Evolutionary conservation across 257 asterid genomes (phyloP), one percentile per base, ranked within the genome.

Genomic region (Rauvolfia tetraphylla): DNA sequence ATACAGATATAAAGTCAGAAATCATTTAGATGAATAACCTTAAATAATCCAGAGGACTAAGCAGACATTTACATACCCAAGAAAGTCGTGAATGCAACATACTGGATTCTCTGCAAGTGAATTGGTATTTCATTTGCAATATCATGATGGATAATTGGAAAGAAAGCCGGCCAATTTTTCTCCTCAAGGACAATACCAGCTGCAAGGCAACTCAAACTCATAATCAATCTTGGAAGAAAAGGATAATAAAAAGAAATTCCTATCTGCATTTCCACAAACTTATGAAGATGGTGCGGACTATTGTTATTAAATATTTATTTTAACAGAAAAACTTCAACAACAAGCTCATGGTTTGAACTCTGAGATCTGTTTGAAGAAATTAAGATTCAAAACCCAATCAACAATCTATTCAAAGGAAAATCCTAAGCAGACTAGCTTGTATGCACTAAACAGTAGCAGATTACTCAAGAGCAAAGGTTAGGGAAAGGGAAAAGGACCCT

Each of bases 131-230:
- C 98, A 85, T 89, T 94, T 11, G 95, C 95, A 56, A 94, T 86
- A 79, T 94, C 98, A 69, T 94, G 97, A 83, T 94, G 98, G 76
- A 94, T 94, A 46, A 94, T 89, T 23, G 98, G 98, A 78, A 94
- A 90, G 89, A 92, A 94, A 1, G 98, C 95, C 78, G 98, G 98
- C 98, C 98, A 94, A 61, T 94, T 94, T 86, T 92, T 94, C 79
- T 84, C 92, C 87, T 94, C 88, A 33, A 83, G 81, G 79, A 81
- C 89, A 77, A 88, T 88, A 49, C 93, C 93, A 76, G 93, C 93
- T 85, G 92, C 91, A 86, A 71, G 68, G 76, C 73, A 82, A 86
- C 56, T 54, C 68, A 62, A 58, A 68, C 39, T 36, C 72, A 48
- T 61, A 75, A 23, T 73, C 58, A 66, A 27, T 9, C 2, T 29